These are phyloP conservation scores for Beverwykella pulmonaria DNA, from an alignment of 495 filamentous ascomycete species.

Conservation along the genomic window DNA sequence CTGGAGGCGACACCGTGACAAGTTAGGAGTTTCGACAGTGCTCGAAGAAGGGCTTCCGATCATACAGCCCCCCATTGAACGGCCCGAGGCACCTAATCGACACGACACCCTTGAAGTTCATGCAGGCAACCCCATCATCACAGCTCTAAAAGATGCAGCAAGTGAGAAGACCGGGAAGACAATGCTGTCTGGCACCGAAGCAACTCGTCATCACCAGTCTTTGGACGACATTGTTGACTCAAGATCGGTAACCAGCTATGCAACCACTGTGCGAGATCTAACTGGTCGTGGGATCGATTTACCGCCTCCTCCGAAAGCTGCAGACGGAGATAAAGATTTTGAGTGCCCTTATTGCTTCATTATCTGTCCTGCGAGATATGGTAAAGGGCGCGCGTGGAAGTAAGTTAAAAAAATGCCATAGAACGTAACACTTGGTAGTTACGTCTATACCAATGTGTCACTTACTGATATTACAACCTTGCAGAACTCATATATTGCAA, in stretches of 20 bases:
- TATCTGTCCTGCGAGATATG: conserved; percentile 37
- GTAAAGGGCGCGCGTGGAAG: conserved; percentile 34
- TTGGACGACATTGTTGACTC: conserved; percentile 36
- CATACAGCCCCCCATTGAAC: not conserved
- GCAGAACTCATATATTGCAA: conserved; percentile 30
- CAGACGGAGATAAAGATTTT: conserved; percentile 35
- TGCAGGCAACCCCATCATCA: not conserved
- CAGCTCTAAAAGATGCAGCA: not conserved
- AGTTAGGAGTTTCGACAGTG: conserved; percentile 19
- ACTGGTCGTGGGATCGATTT: conserved; percentile 27
- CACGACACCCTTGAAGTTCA: conserved; percentile 21
- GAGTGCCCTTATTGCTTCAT: conserved; percentile 39
- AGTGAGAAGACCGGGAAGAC: conserved; percentile 30
- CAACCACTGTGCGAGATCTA: conserved; percentile 32
- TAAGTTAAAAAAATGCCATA: not conserved
- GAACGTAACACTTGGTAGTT: too few species aligned
- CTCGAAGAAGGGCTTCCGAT: conserved; percentile 1
- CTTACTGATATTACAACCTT: too few species aligned
- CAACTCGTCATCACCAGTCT: conserved; percentile 34
- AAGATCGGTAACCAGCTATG: conserved; percentile 33
- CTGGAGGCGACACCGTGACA: conserved; percentile 36
- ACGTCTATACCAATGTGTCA: too few species aligned
- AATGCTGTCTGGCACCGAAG: conserved; percentile 36
- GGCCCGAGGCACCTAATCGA: conserved; percentile 6
- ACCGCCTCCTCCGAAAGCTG: conserved; percentile 32